phyloP scores from a whole-genome alignment of 176 grass and related monocot species.

The Elymus sibiricus region DNA sequence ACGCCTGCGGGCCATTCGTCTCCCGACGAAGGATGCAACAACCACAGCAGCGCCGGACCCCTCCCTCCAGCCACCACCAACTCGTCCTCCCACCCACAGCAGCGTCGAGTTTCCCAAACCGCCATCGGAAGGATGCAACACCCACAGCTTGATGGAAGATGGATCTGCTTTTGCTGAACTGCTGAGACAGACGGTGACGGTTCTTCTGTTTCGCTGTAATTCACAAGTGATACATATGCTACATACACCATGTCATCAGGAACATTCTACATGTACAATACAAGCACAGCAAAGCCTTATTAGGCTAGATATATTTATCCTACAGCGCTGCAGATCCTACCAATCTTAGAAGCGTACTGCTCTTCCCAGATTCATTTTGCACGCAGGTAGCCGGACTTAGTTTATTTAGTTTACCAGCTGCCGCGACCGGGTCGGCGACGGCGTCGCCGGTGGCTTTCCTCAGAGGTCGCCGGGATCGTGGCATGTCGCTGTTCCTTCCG shows the following conservation, averaged over 20 bases:
- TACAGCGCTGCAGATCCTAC: background rate
- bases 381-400: background rate
- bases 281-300: background rate
- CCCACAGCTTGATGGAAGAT: background rate
- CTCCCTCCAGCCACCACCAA: no score
- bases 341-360: background rate
- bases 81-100: no score
- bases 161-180: background rate
- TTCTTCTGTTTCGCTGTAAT: slow-evolving; percentile 4
- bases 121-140: no score
- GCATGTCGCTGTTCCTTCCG: background rate
- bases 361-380: slow-evolving; percentile 4
- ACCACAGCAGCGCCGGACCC: no score
- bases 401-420: background rate
- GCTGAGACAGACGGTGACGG: background rate
- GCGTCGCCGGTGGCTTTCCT: background rate
- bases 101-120: no score
- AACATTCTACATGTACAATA: slow-evolving; percentile 21
- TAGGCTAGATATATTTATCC: background rate
- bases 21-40: no score
- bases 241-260: background rate
- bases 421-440: background rate
- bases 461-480: background rate
- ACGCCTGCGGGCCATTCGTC: no score
- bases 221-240: background rate